These are phyloP conservation scores for Picocystis salinarum DNA, from an alignment of 139 green algal species.

Conservation along the genomic window DNA sequence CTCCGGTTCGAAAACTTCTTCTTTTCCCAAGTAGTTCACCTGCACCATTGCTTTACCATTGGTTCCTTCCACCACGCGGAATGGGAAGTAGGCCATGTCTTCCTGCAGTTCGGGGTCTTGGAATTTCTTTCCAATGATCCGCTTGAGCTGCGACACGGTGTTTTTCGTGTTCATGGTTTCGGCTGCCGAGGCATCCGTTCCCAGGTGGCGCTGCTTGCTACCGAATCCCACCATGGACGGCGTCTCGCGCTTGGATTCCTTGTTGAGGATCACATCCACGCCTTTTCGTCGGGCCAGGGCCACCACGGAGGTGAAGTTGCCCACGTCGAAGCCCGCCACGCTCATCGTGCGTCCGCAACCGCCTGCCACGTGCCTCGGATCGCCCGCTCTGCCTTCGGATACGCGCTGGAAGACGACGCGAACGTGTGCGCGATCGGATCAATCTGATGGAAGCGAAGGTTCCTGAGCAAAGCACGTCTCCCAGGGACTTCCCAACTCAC, in stretches of 20 bases:
- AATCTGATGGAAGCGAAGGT: too few species aligned
- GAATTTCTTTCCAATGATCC: slow-evolving; percentile 79
- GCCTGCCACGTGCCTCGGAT: too few species aligned
- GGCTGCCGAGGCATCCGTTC: slow-evolving; percentile 48
- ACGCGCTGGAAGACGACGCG: too few species aligned
- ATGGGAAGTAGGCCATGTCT: slow-evolving; percentile 52
- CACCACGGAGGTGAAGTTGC: slow-evolving; percentile 62
- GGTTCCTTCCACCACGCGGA: slow-evolving; percentile 40
- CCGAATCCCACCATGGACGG: slow-evolving; percentile 72
- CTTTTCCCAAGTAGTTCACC: slow-evolving; percentile 52
- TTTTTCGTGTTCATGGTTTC: slow-evolving; percentile 79
- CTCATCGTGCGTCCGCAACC: too few species aligned
- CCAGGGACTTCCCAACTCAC: too few species aligned
- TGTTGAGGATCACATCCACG: slow-evolving; percentile 76
- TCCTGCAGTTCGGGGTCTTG: slow-evolving; percentile 53
- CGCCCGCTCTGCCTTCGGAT: too few species aligned
- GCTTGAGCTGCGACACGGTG: slow-evolving; percentile 79
- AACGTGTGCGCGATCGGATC: too few species aligned
- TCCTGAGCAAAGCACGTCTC: too few species aligned
- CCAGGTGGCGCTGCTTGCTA: slow-evolving; percentile 62
- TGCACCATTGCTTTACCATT: slow-evolving; percentile 53
- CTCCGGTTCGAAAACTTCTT: slow-evolving; percentile 28
- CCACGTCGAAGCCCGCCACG: slow-evolving; percentile 80
- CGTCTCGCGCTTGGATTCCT: slow-evolving; percentile 83
- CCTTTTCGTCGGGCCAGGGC: slow-evolving; percentile 65